Evolutionary conservation across 2,329 filamentous ascomycete species (phyloP).

Genomic region (Parafenestella ontariensis): DNA sequence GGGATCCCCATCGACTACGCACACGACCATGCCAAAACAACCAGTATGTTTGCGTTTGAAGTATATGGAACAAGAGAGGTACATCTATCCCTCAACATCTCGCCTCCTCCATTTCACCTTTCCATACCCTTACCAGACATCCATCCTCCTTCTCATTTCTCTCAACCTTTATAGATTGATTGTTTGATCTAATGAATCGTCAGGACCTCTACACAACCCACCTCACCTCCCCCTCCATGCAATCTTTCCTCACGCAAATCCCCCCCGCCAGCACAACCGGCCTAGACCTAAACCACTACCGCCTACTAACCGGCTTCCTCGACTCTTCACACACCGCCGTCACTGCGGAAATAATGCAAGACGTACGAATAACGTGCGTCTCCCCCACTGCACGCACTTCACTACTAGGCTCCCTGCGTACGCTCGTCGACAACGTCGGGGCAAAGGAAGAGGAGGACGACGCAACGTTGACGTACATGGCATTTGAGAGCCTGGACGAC

Average conservation of each 20-base stretch:
- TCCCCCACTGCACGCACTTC: constrained; percentile 8
- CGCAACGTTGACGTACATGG: constrained; percentile 37
- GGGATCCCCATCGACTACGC: constrained; percentile 49
- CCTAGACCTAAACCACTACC: constrained; percentile 47
- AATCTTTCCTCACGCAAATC: constrained; percentile 34
- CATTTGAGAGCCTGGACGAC: constrained; percentile 37
- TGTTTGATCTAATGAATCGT: background rate
- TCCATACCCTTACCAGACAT: too few relatives aligned
- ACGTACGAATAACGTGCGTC: constrained; percentile 31
- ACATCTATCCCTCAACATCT: background rate
- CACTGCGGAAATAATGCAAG: constrained; percentile 41
- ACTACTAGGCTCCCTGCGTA: constrained; percentile 9
- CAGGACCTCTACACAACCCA: constrained; percentile 45
- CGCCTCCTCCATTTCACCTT: background rate
- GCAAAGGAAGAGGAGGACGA: constrained; percentile 1
- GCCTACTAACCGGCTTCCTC: constrained; percentile 37
- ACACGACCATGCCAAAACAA: constrained; percentile 37
- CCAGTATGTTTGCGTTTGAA: constrained; percentile 49
- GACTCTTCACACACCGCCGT: constrained; percentile 26
- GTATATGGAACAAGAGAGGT: constrained; percentile 38
- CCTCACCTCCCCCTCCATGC: constrained; percentile 41
- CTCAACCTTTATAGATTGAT: too few relatives aligned
- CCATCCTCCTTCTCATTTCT: too few relatives aligned
- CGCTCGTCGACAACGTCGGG: constrained; percentile 20
- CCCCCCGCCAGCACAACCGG: constrained; percentile 40